Conservation (phyloP, 805 yeast genomes). For the Metschnikowia proteae region DNA sequence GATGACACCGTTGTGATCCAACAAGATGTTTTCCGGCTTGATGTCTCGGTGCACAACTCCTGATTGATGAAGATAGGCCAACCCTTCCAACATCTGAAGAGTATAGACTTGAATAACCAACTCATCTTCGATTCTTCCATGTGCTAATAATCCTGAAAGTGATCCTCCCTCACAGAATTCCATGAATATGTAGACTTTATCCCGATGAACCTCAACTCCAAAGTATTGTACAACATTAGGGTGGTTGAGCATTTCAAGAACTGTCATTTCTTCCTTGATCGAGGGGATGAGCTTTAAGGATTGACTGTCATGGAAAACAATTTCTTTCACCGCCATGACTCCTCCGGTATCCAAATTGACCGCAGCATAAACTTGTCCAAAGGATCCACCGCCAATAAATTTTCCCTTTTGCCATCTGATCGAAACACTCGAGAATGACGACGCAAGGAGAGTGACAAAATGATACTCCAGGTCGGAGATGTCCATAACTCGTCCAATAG, state of each 20-base stretch:
- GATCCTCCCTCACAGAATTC: constrained; percentile 97
- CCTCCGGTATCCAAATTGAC: constrained; percentile 93
- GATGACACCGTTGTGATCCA: constrained; percentile 89
- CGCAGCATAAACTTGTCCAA: constrained; percentile 92
- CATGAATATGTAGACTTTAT: constrained; percentile 93
- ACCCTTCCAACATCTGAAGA: constrained; percentile 88
- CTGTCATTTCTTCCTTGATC: constrained; percentile 95
- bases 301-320: constrained; percentile 83
- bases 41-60: constrained; percentile 97
- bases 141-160: constrained; percentile 74
- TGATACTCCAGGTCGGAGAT: constrained; percentile 84
- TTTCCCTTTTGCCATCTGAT: constrained; percentile 97
- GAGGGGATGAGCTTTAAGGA: constrained; percentile 79
- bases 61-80: constrained; percentile 88
- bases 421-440: constrained; percentile 83
- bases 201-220: constrained; percentile 97
- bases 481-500: constrained; percentile 86
- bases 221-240: constrained; percentile 95
- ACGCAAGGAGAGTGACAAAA: constrained; percentile 78
- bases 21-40: constrained; percentile 87
- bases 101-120: constrained; percentile 87
- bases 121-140: constrained; percentile 95
- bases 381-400: constrained; percentile 91
- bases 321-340: constrained; percentile 95
- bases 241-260: constrained; percentile 88